These are phyloP conservation scores for Lycium ferocissimum DNA, from an alignment of 257 asterid genomes.

Conservation along the genomic window DNA sequence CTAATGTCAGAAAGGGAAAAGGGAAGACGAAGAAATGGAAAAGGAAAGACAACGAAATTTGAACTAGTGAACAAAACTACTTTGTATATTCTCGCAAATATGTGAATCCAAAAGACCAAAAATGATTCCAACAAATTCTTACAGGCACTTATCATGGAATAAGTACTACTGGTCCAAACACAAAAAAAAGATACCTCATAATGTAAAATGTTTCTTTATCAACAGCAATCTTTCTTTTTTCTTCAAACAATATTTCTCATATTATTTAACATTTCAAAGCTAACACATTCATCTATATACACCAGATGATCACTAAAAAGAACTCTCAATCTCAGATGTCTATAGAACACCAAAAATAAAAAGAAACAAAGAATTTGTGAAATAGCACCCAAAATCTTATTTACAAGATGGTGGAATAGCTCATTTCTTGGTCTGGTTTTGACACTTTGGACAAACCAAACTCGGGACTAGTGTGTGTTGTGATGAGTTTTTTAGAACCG, in stretches of 20 bases:
- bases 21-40: neutral
- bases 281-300: neutral
- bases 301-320: neutral
- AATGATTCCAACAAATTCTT: conserved; percentile 1
- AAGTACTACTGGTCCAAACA: conserved; percentile 5
- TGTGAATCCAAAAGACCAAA: neutral
- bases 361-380: conserved; percentile 5
- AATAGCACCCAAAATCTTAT: conserved; percentile 19
- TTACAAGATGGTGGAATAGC: conserved; percentile 22
- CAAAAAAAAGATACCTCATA: neutral
- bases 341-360: neutral
- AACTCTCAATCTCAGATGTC: neutral
- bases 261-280: neutral
- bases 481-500: conserved; percentile 50
- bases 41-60: neutral
- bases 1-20: neutral
- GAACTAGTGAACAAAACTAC: neutral
- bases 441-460: neutral
- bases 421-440: neutral
- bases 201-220: neutral
- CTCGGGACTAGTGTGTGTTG: neutral
- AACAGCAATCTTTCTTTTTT: neutral
- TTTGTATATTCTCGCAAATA: neutral
- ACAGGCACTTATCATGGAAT: neutral
- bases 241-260: conserved; percentile 5